A percentile compares a stretch with the other conserved stretches of the same genome.
Evolutionary conservation across 352 stramenopile genomes (phyloP).

Genomic region (Thraustotheca clavata): DNA sequence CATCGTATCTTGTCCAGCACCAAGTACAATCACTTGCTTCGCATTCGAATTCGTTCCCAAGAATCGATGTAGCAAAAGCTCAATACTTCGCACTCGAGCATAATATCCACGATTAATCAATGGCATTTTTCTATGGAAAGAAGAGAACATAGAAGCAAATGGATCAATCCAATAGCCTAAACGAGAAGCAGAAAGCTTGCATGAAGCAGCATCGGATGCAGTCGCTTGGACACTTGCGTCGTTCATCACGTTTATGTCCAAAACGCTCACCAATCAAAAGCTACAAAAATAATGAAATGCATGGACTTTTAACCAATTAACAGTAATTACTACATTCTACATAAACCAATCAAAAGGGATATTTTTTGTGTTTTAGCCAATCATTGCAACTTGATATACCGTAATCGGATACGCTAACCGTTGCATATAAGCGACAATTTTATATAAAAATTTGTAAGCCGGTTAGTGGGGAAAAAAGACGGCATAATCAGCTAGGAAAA

Average conservation of each 20-base stretch:
- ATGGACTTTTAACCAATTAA: too few relatives aligned
- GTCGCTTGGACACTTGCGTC: slow-evolving; percentile 74
- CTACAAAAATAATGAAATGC: too few relatives aligned
- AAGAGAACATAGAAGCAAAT: slow-evolving; percentile 79
- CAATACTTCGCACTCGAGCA: slow-evolving; percentile 61
- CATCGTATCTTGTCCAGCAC: slow-evolving; percentile 77
- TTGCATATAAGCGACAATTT: too few relatives aligned
- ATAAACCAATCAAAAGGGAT: too few relatives aligned
- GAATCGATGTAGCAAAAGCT: slow-evolving; percentile 62
- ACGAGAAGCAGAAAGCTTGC: slow-evolving; percentile 71
- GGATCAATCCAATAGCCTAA: slow-evolving; percentile 72
- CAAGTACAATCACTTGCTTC: slow-evolving; percentile 75
- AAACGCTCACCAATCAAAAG: too few relatives aligned
- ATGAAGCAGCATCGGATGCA: slow-evolving; percentile 69
- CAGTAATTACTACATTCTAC: too few relatives aligned
- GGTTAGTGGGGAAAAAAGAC: too few relatives aligned
- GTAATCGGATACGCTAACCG: too few relatives aligned
- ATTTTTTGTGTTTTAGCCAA: too few relatives aligned
- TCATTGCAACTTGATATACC: too few relatives aligned
- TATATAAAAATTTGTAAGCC: too few relatives aligned
- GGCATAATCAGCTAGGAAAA: too few relatives aligned
- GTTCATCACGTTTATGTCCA: slow-evolving; percentile 27
- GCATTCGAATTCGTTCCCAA: slow-evolving; percentile 30
- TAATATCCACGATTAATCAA: slow-evolving; percentile 88
- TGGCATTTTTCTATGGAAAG: slow-evolving; percentile 79